phyloP scores from a whole-genome alignment of 805 yeast genomes.

The Candida tibetensis region DNA sequence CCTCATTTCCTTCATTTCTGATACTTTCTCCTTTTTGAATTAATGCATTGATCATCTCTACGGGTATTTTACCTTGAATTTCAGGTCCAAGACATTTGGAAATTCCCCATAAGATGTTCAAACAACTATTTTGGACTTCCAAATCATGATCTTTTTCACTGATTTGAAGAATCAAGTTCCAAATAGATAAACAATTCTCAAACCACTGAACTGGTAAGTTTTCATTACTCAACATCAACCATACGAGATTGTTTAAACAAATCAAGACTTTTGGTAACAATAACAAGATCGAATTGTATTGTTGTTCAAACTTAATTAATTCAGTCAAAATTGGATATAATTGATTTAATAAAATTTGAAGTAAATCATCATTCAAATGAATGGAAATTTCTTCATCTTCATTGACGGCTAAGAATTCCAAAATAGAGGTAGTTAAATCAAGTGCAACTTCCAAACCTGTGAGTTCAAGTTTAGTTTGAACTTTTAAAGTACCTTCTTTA shows the following conservation, averaged over 20 bases:
- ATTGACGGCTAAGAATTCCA: conserved; percentile 51
- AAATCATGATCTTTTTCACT: conserved; percentile 14
- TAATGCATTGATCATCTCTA: conserved; percentile 25
- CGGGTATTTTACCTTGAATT: conserved; percentile 22
- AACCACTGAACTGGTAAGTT: conserved; percentile 41
- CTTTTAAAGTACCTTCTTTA: conserved; percentile 28
- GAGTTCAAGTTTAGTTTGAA: conserved; percentile 48
- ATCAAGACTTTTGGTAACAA: conserved; percentile 56
- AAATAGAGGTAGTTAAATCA: conserved; percentile 72
- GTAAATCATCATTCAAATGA: conserved; percentile 17
- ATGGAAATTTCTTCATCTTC: conserved; percentile 17
- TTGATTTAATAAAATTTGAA: conserved; percentile 17
- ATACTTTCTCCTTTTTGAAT: conserved; percentile 19
- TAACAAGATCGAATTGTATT: conserved; percentile 23
- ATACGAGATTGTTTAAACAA: conserved; percentile 68
- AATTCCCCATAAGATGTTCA: conserved; percentile 39
- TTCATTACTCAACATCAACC: conserved; percentile 47
- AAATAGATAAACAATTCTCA: conserved; percentile 22
- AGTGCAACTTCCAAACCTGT: conserved; percentile 67
- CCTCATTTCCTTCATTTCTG: conserved; percentile 6
- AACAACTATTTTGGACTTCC: conserved; percentile 28
- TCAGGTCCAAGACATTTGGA: conserved; percentile 36
- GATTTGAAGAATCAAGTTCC: conserved; percentile 23
- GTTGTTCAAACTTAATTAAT: conserved; percentile 36
- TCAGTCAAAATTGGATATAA: conserved; percentile 35